Percentiles rank a stretch among this genome's conserved stretches.
These are phyloP conservation scores for Ophiosphaerella narmari DNA, from an alignment of 2,329 filamentous ascomycete species.

Conservation along the genomic window DNA sequence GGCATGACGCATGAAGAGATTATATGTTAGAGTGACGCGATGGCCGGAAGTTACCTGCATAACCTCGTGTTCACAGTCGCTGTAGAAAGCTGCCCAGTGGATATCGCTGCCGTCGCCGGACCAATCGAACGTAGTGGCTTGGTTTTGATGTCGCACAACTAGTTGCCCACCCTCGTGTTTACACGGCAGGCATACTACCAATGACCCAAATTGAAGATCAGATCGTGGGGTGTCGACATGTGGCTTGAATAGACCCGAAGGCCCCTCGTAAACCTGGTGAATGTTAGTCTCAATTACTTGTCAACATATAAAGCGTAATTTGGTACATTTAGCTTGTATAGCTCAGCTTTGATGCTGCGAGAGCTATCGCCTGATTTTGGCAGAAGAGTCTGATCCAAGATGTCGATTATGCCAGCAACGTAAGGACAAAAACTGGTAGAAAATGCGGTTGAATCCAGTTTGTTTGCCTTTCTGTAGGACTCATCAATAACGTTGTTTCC, in stretches of 20 bases:
- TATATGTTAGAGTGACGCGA: constrained; percentile 62
- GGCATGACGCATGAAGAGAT: constrained; percentile 53
- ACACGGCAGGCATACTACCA: constrained; percentile 58
- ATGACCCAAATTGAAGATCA: constrained; percentile 55
- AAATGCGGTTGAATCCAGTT: constrained; percentile 57
- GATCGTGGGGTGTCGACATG: constrained; percentile 61
- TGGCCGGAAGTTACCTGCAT: constrained; percentile 57
- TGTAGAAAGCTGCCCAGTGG: constrained; percentile 59
- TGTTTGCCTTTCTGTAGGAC: constrained; percentile 57
- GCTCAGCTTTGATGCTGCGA: constrained; percentile 54
- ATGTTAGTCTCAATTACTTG: not conserved
- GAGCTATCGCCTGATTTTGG: constrained; percentile 20
- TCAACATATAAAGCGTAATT: not conserved
- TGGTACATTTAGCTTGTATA: constrained; percentile 62
- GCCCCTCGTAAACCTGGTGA: constrained; percentile 56
- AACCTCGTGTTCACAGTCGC: constrained; percentile 60
- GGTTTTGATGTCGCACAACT: constrained; percentile 48
- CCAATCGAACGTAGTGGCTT: constrained; percentile 51
- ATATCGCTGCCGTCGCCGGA: constrained; percentile 17
- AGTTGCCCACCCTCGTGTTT: constrained; percentile 51
- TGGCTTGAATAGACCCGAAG: constrained; percentile 56
- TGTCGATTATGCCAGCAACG: constrained; percentile 57
- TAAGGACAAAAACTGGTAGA: constrained; percentile 58
- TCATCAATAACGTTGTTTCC: constrained; percentile 57
- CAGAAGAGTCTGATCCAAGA: constrained; percentile 54